Conservation (phyloP, 1,284 basidiomycete species). For the Ganoderma resinaceum region DNA sequence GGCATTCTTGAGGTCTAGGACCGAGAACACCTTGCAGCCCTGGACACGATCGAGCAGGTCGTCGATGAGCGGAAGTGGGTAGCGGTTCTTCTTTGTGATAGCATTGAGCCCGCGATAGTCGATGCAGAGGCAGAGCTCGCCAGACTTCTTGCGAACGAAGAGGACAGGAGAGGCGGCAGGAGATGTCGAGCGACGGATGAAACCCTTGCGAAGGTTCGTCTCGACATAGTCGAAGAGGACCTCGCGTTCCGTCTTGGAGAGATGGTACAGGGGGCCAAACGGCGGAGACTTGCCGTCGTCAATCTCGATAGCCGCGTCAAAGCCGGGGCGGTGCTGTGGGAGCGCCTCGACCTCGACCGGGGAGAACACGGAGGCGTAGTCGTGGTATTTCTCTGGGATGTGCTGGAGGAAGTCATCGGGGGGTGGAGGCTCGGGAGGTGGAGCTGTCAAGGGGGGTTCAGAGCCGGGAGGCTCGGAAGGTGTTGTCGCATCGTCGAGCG, state of each 20-base stretch:
- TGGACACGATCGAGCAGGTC: constrained; percentile 25
- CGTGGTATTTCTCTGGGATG: constrained; percentile 13
- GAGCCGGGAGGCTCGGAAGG: too few relatives aligned
- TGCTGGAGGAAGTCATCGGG: background rate
- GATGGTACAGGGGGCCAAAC: constrained; percentile 32
- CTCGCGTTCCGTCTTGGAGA: constrained; percentile 32
- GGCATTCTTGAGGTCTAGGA: constrained; percentile 23
- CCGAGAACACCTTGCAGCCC: constrained; percentile 25
- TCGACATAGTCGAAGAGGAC: constrained; percentile 42
- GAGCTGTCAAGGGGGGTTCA: too few relatives aligned
- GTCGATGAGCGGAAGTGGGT: constrained; percentile 23
- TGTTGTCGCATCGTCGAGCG: too few relatives aligned
- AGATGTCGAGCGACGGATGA: constrained; percentile 45
- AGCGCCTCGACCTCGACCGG: constrained; percentile 24
- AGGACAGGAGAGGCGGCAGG: constrained; percentile 47
- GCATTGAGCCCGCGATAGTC: constrained; percentile 52
- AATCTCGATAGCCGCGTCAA: constrained; percentile 26
- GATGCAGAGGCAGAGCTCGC: constrained; percentile 44
- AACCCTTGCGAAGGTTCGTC: constrained; percentile 44
- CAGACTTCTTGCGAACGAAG: constrained; percentile 54
- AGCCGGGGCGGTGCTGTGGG: constrained; percentile 17
- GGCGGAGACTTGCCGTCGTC: constrained; percentile 22
- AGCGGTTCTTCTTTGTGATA: constrained; percentile 26
- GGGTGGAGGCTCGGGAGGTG: too few relatives aligned
- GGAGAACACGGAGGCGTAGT: constrained; percentile 16